phyloP scores from a whole-genome alignment of 768 basidiomycete species.

The Mycena albidolilacea region DNA sequence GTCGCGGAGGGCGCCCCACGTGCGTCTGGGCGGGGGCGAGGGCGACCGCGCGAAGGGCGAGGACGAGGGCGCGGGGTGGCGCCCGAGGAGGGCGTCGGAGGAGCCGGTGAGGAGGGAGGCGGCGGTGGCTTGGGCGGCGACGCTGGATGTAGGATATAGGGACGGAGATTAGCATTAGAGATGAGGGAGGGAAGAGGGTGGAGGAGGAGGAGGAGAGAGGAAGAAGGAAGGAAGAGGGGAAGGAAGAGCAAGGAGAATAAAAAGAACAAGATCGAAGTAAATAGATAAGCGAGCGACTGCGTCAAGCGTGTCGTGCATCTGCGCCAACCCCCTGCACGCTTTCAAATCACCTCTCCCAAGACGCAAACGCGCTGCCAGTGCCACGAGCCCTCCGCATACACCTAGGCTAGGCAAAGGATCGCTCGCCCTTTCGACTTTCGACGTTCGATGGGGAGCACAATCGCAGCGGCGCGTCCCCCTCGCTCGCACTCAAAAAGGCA shows the following conservation, averaged over 20 bases:
- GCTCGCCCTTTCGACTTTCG: too few species aligned
- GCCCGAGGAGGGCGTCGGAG: slow-evolving; percentile 71
- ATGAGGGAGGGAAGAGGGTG: not conserved
- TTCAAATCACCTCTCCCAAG: too few species aligned
- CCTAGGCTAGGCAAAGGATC: too few species aligned
- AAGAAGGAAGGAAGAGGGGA: not conserved
- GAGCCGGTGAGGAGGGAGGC: slow-evolving; percentile 86
- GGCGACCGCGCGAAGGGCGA: too few species aligned
- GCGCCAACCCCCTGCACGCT: too few species aligned
- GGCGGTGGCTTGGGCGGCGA: slow-evolving; percentile 93
- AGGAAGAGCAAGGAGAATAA: not conserved
- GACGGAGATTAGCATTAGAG: not conserved
- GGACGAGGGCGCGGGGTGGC: slow-evolving; percentile 23
- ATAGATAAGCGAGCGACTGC: too few species aligned
- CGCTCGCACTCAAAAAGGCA: too few species aligned
- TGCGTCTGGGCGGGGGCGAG: not conserved
- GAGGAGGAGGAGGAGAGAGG: not conserved
- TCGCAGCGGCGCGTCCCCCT: too few species aligned
- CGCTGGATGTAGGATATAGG: slow-evolving; percentile 58
- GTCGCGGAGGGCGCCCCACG: slow-evolving; percentile 80
- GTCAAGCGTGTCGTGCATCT: too few species aligned
- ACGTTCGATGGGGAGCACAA: too few species aligned
- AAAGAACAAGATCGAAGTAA: not conserved
- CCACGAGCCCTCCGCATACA: too few species aligned
- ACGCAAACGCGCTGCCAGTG: too few species aligned